Conservation (phyloP, 2,329 filamentous ascomycete species). For the Dothistroma septosporum region DNA sequence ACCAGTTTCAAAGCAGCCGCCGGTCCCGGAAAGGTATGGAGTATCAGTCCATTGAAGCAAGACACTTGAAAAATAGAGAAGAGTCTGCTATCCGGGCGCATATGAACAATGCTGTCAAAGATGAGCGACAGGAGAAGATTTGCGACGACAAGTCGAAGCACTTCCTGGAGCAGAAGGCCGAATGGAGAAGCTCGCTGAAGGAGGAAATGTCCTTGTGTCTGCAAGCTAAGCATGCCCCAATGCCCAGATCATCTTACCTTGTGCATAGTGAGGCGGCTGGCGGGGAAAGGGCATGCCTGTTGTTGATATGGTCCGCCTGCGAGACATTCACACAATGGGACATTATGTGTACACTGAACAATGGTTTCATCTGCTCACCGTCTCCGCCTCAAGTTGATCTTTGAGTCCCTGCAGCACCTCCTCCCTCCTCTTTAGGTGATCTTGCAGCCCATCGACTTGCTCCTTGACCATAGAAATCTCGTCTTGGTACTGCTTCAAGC, state of each 20-base stretch:
- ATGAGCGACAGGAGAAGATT: conserved; percentile 1
- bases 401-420: conserved; percentile 71
- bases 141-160: conserved; percentile 15
- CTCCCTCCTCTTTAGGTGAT: conserved; percentile 72
- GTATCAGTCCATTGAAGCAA: background rate
- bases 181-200: background rate
- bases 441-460: conserved; percentile 86
- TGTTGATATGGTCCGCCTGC: background rate
- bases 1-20: background rate
- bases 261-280: conserved; percentile 13
- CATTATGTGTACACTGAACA: background rate
- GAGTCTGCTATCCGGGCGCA: background rate
- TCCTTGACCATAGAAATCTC: conserved; percentile 89
- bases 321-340: background rate
- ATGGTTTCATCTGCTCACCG: conserved; percentile 11
- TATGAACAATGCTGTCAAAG: background rate
- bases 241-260: background rate
- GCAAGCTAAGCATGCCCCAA: conserved; percentile 1
- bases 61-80: background rate
- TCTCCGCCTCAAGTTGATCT: conserved; percentile 79
- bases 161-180: background rate
- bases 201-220: background rate
- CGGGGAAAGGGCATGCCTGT: background rate
- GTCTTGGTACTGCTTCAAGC: conserved; percentile 71
- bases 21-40: background rate